These are phyloP conservation scores for Leptographium wingfieldii DNA, from an alignment of 2,329 filamentous ascomycete species.

Conservation along the genomic window DNA sequence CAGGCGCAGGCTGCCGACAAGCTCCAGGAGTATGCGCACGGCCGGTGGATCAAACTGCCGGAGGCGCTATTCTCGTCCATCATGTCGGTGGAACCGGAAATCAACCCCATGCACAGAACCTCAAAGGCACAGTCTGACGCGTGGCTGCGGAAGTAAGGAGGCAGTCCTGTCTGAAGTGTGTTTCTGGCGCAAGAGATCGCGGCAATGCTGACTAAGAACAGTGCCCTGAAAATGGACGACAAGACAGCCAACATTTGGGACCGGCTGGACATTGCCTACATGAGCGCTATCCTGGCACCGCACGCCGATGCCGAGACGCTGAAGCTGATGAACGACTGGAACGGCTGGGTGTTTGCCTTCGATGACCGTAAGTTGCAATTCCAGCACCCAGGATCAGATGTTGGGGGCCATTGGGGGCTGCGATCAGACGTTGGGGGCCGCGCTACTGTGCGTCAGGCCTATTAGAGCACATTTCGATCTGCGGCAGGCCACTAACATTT, in stretches of 20 bases:
- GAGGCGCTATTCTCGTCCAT: not conserved
- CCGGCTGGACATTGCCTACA: slow-evolving; percentile 1
- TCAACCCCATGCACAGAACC: not conserved
- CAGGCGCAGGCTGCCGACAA: not conserved
- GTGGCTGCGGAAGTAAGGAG: not conserved
- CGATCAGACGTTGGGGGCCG: too few relatives aligned
- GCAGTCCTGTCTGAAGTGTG: not conserved
- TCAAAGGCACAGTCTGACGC: not conserved
- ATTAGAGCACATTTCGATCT: not conserved
- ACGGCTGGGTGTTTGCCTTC: not conserved
- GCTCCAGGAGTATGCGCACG: not conserved
- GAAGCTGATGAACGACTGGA: slow-evolving; percentile 1
- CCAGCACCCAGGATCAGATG: too few relatives aligned
- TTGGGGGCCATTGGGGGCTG: not conserved
- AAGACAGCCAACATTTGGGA: not conserved
- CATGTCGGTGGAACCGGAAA: not conserved
- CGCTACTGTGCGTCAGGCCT: too few relatives aligned
- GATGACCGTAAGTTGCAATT: not conserved
- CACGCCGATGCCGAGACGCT: not conserved
- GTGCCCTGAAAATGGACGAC: not conserved
- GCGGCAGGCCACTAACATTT: not conserved
- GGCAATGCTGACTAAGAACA: not conserved
- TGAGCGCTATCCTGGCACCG: not conserved
- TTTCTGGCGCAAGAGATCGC: not conserved
- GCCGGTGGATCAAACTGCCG: not conserved